Base-by-base conservation (phyloP, 2,329 filamentous ascomycete species). In the Clonostachys byssicola region DNA sequence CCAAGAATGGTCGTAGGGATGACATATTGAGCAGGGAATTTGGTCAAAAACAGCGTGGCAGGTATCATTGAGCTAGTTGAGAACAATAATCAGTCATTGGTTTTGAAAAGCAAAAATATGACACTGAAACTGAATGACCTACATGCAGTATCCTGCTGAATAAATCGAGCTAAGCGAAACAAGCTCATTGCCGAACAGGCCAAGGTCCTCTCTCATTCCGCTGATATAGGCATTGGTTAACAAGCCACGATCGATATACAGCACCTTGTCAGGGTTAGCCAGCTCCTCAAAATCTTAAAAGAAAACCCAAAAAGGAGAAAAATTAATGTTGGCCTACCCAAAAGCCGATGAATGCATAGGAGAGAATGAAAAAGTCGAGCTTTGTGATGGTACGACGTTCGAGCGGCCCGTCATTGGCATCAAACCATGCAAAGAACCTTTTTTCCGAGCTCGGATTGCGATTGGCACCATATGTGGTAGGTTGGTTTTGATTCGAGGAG, bases 251-350 rank as follows among this genome's bases (percentile, higher is more conserved):
- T 35, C 13, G 33, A 47, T 40, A n/a, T 6, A 40, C 14, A 38
- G 7, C 1, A 45, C 44, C 34, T 18, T 18, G 2, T 14, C 9
- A n/a, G 7, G 40, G 16, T 42, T 23, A 42, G 40, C 10, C 13
- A 42, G 7, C 12, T n/a, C 17, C n/a, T 40, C 12, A 9, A 30
- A 18, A 20, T 41, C 17, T 10, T 30, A 6, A 30, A 30, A 10
- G 23, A 10, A 30, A 44, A 35, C 12, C 34, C n/a, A 23, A 45
- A 18, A 1, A 13, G 34, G 12, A 18, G 13, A n/a, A n/a, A n/a
- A n/a, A n/a, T n/a, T n/a, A 51, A 81, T 69, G 51, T 80, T 77
- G 54, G 4, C 78, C 80, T 41, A 74, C 68, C 72, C 75, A 81
- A 51, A 80, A 80, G 0, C 72, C 68, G 3, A 81, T 54, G 38